Evolutionary conservation across 306 rosid genomes (phyloP), one percentile per base, ranked within the genome.

Genomic region (Macrotyloma uniflorum): DNA sequence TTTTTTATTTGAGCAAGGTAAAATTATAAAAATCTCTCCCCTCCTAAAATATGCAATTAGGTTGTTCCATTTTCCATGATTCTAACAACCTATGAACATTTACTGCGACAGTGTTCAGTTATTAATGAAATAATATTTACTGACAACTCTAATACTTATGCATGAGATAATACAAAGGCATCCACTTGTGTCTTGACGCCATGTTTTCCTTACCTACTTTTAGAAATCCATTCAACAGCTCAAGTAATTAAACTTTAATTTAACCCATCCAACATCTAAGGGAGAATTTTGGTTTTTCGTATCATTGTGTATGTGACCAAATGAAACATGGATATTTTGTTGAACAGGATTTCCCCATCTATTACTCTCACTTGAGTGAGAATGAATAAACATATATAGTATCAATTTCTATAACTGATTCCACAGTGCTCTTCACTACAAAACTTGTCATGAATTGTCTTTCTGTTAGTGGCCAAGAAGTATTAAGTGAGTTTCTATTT

Each of bases 391-490:
- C 35, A 18, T 9, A 33, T 71, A 19, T 22, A 51, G 30, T 33
- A 35, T 54, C 1, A 0, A 22, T 36, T 20, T 51, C 19, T 22
- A 72, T 23, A 72, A 55, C 11, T 72, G 62, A 54, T 42, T 20
- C 42, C 8, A 14, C 6, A 32, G 14, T 59, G 14, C 30, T 74
- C 42, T 42, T 65, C 75, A 22, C 11, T 57, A 19, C 50, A 55
- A 69, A 45, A 69, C 32, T 46, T 20, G 63, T 46, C 66, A 36
- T 23, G 30, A 2, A 16, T 38, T 75, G 32, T 46, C 47, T 26
- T 68, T 59, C 57, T 47, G 72, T 68, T 59, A 47, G 59, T 19
- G 20, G 35, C 77, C 58, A 74, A 45, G 19, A 81, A 57, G 65
- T 58, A 16, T 68, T 46, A 30, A 43, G 57, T 33, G 20, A 57